A percentile compares a stretch with the other conserved stretches of the same genome.
Evolutionary conservation across 1,139 yeast species (phyloP).

Genomic region (Dujonia santamariae): DNA sequence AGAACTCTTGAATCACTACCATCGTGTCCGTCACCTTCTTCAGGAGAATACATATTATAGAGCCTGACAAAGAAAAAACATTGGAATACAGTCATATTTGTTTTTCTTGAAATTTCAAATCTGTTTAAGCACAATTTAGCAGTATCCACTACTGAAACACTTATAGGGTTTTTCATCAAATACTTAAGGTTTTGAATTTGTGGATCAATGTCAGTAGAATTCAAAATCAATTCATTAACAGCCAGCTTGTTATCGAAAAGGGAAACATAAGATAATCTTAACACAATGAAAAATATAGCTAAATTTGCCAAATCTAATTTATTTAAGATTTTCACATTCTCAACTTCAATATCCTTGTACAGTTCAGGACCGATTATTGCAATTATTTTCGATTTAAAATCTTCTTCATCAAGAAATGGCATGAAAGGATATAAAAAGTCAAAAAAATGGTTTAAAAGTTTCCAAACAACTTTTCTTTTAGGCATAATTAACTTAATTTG

Average conservation of each 20-base stretch:
- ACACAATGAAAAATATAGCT: conserved; percentile 22
- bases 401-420: conserved; percentile 49
- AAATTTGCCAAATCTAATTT: conserved; percentile 22
- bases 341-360: conserved; percentile 12
- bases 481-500: conserved; percentile 31
- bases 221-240: conserved; percentile 14
- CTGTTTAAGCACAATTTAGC: conserved; percentile 47
- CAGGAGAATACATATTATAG: conserved; percentile 45
- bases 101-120: conserved; percentile 46
- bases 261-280: conserved; percentile 23
- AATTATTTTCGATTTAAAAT: conserved; percentile 18
- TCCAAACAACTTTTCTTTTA: conserved; percentile 33
- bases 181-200: conserved; percentile 14
- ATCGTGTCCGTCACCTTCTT: conserved; percentile 49
- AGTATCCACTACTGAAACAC: conserved; percentile 18
- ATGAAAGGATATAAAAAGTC: conserved; percentile 44
- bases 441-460: conserved; percentile 35
- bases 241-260: conserved; percentile 20
- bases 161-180: conserved; percentile 20
- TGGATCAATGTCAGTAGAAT: conserved; percentile 10
- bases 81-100: conserved; percentile 50
- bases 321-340: conserved; percentile 16
- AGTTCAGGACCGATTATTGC: conserved; percentile 18
- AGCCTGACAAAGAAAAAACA: conserved; percentile 36
- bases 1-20: conserved; percentile 41